A percentile compares a stretch with the other conserved stretches of the same genome.
phyloP scores from a whole-genome alignment of 257 asterid genomes.

The Petrea volubilis region DNA sequence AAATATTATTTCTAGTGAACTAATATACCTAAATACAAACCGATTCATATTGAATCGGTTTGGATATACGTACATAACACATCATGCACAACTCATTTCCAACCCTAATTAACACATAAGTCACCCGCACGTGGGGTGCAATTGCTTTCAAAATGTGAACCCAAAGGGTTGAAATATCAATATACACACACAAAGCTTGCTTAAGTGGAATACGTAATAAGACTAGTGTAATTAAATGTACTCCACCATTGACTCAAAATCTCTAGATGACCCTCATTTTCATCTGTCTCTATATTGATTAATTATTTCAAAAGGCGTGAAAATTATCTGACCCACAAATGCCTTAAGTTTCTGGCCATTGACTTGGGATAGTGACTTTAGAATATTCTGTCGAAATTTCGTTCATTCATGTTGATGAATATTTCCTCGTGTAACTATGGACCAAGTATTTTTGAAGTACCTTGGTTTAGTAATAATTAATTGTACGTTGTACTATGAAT shows the following conservation, averaged over 20 bases:
- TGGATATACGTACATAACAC: too few species aligned
- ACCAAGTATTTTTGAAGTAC: neutral
- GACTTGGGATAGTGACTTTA: constrained; percentile 30
- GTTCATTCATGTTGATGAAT: neutral
- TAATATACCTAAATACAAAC: too few species aligned
- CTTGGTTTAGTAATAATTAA: too few species aligned
- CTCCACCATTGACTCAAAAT: too few species aligned
- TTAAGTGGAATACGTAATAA: too few species aligned
- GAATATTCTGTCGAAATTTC: constrained; percentile 24
- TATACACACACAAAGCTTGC: too few species aligned
- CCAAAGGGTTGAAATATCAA: neutral
- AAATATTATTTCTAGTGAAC: too few species aligned
- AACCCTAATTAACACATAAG: too few species aligned
- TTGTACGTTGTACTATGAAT: too few species aligned
- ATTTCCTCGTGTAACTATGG: neutral
- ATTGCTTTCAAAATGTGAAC: neutral
- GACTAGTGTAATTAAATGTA: too few species aligned
- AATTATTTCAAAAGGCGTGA: constrained; percentile 13
- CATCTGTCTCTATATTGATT: constrained; percentile 6
- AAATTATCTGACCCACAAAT: neutral
- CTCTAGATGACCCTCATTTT: neutral
- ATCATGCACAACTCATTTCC: too few species aligned
- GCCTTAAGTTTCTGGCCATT: constrained; percentile 34
- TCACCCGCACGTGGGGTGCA: neutral
- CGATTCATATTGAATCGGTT: too few species aligned